Evolutionary conservation across 1,139 yeast species (phyloP).

Genomic region (Suhomyces guaymorum): DNA sequence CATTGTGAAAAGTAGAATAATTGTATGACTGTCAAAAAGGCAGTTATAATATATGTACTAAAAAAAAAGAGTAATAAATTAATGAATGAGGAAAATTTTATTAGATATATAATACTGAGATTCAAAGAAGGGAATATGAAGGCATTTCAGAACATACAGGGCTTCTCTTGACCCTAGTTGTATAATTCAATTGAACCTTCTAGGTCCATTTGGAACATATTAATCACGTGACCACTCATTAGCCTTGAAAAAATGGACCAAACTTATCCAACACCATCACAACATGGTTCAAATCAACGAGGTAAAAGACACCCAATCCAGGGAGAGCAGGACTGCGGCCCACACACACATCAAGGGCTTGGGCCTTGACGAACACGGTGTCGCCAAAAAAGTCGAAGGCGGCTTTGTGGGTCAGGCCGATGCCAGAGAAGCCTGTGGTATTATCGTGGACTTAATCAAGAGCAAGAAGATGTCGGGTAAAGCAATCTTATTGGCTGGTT

Average conservation of each 20-base stretch:
- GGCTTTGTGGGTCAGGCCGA: constrained; percentile 94
- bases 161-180: no score
- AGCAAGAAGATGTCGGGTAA: constrained; percentile 93
- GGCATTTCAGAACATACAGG: no score
- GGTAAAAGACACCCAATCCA: constrained; percentile 59
- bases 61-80: no score
- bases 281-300: constrained; percentile 83
- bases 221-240: constrained; percentile 5
- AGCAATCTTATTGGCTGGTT: constrained; percentile 94
- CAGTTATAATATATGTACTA: no score
- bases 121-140: no score
- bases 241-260: constrained; percentile 8
- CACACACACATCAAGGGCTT: constrained; percentile 96
- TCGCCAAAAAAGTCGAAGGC: constrained; percentile 82
- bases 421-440: constrained; percentile 98
- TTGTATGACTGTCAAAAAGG: no score
- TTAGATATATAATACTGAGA: no score
- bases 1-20: no score
- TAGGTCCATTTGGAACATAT: neutral
- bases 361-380: constrained; percentile 89
- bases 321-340: constrained; percentile 87
- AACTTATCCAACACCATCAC: constrained; percentile 1
- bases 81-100: no score
- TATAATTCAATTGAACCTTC: no score
- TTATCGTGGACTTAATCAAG: constrained; percentile 89